phyloP scores from a whole-genome alignment of 164 flowering plant genomes.

The Vitis cinerea region DNA sequence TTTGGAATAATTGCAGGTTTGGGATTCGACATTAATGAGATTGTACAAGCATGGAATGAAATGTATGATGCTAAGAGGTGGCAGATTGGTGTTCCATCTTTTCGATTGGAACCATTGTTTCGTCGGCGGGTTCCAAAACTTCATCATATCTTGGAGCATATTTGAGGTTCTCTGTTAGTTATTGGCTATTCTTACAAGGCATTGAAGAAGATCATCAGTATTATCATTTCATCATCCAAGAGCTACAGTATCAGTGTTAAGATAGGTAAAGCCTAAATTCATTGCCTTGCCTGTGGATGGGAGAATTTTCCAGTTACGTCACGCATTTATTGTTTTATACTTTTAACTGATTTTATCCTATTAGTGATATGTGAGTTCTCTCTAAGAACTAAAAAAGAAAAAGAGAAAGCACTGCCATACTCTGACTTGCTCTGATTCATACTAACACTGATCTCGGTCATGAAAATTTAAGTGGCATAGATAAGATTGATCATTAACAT shows the following conservation, averaged over 20 bases:
- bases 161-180: background rate
- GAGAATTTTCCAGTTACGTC: background rate
- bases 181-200: background rate
- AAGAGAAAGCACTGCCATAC: background rate
- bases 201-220: slow-evolving; percentile 4
- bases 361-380: background rate
- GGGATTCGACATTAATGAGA: slow-evolving; percentile 88
- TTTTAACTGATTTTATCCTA: background rate
- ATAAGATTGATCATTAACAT: background rate
- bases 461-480: background rate
- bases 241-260: slow-evolving; percentile 1
- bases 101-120: slow-evolving; percentile 78
- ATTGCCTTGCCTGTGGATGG: background rate
- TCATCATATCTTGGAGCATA: slow-evolving; percentile 20
- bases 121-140: slow-evolving; percentile 70
- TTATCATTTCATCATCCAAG: background rate
- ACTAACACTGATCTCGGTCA: background rate
- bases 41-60: slow-evolving; percentile 95
- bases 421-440: background rate
- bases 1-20: slow-evolving; percentile 44
- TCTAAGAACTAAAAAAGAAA: background rate
- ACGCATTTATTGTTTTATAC: background rate
- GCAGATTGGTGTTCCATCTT: slow-evolving; percentile 72
- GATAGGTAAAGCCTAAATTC: slow-evolving; percentile 10
- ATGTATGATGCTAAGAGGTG: slow-evolving; percentile 89